phyloP scores from a whole-genome alignment of 441 rosid species.

The Populus trichocarpa region DNA sequence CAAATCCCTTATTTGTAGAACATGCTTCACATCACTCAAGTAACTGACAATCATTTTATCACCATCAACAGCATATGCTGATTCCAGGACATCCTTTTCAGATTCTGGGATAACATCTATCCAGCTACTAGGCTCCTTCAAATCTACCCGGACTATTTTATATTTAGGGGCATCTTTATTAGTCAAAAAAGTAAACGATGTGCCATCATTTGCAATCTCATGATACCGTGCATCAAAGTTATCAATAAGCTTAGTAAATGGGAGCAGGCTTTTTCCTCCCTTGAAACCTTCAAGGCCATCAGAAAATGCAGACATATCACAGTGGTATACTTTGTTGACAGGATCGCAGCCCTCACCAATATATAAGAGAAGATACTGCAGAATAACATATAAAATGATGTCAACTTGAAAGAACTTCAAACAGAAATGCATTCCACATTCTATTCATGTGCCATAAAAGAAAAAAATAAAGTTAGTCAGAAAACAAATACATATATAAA shows the following conservation, averaged over 20 bases:
- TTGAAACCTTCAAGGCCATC: too few relatives aligned
- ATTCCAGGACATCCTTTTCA: slow-evolving; percentile 76
- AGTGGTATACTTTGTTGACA: too few relatives aligned
- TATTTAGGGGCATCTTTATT: slow-evolving; percentile 86
- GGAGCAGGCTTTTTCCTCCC: too few relatives aligned
- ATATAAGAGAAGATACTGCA: too few relatives aligned
- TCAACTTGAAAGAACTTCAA: not conserved
- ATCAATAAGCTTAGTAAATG: slow-evolving; percentile 64
- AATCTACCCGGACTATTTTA: slow-evolving; percentile 78
- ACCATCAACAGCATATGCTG: slow-evolving; percentile 64
- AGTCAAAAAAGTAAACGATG: slow-evolving; percentile 73
- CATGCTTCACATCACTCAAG: slow-evolving; percentile 87
- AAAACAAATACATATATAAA: not conserved
- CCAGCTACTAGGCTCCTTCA: slow-evolving; percentile 76
- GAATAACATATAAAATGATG: too few relatives aligned
- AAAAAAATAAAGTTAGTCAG: not conserved
- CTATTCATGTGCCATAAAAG: not conserved
- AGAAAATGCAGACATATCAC: too few relatives aligned
- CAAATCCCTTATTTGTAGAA: slow-evolving; percentile 79
- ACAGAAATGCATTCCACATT: not conserved
- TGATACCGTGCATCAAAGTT: slow-evolving; percentile 58
- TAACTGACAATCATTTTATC: slow-evolving; percentile 72
- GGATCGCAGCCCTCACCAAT: too few relatives aligned
- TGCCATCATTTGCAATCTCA: slow-evolving; percentile 76
- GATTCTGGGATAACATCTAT: slow-evolving; percentile 70